phyloP scores from a whole-genome alignment of 192 early-diverging fungal species.

The Coemansia sp. region DNA sequence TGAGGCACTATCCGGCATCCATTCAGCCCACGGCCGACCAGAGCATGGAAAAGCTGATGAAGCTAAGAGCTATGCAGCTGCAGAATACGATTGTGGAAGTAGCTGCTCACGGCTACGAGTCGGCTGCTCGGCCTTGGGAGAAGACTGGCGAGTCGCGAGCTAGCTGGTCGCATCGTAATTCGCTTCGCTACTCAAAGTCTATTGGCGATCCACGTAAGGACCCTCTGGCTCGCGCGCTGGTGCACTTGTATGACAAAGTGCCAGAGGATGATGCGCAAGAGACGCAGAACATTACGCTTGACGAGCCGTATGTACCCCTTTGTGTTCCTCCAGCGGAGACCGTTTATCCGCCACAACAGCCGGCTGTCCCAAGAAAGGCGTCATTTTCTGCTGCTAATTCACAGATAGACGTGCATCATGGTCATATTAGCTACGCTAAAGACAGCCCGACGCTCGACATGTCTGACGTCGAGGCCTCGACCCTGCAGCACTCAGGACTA shows the following conservation, averaged over 20 bases:
- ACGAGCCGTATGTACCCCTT: slow-evolving; percentile 37
- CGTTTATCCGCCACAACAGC: slow-evolving; percentile 12
- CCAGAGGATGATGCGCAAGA: slow-evolving; percentile 26
- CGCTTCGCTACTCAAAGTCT: slow-evolving; percentile 44
- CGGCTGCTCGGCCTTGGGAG: slow-evolving; percentile 52
- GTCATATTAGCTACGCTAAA: neutral
- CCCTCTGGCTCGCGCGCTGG: slow-evolving; percentile 43
- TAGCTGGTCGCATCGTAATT: slow-evolving; percentile 52
- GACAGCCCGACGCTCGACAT: neutral
- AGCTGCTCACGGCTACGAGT: slow-evolving; percentile 52
- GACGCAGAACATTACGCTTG: slow-evolving; percentile 28
- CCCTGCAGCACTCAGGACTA: slow-evolving; percentile 21
- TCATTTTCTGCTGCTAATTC: neutral
- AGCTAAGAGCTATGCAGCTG: slow-evolving; percentile 36
- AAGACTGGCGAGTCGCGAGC: slow-evolving; percentile 43
- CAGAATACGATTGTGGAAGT: slow-evolving; percentile 55
- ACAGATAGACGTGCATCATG: neutral
- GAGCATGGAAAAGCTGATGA: slow-evolving; percentile 44
- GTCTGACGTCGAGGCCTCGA: neutral
- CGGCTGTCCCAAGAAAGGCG: neutral
- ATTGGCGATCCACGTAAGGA: slow-evolving; percentile 44
- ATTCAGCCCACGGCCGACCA: slow-evolving; percentile 51
- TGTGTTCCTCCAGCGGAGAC: slow-evolving; percentile 16
- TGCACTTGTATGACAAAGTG: slow-evolving; percentile 40
- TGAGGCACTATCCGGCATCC: slow-evolving; percentile 50